phyloP scores from a whole-genome alignment of 2,329 filamentous ascomycete species.

The Eutypa lata region DNA sequence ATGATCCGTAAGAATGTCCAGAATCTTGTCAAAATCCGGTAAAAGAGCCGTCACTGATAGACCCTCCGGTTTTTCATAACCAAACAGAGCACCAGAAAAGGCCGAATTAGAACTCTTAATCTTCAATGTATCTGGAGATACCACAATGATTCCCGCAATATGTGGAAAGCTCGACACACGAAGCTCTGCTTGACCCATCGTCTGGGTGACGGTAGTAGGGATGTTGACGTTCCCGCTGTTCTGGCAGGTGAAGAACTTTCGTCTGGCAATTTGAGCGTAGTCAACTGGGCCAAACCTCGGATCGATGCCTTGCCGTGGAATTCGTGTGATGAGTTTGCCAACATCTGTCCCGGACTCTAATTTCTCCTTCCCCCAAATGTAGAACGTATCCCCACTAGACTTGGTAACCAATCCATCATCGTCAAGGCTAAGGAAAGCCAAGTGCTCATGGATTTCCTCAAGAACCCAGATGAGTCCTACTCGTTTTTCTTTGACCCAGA shows the following conservation, averaged over 20 bases:
- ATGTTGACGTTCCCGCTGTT: slow-evolving; percentile 77
- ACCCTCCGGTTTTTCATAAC: slow-evolving; percentile 79
- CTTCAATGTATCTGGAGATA: slow-evolving; percentile 72
- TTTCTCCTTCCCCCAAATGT: slow-evolving; percentile 78
- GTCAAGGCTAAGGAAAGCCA: slow-evolving; percentile 73
- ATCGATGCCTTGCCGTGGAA: slow-evolving; percentile 73
- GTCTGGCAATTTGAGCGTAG: slow-evolving; percentile 68
- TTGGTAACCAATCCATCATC: slow-evolving; percentile 71
- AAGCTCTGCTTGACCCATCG: slow-evolving; percentile 67
- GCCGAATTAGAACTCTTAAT: slow-evolving; percentile 94
- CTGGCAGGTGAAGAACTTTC: slow-evolving; percentile 80
- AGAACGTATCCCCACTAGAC: slow-evolving; percentile 70
- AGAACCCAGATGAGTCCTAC: slow-evolving; percentile 95
- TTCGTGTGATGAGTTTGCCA: slow-evolving; percentile 72
- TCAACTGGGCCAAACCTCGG: slow-evolving; percentile 71
- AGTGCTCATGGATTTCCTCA: slow-evolving; percentile 95
- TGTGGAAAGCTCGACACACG: slow-evolving; percentile 93
- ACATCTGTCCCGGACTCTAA: slow-evolving; percentile 69
- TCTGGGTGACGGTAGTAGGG: slow-evolving; percentile 75
- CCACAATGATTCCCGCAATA: slow-evolving; percentile 92
- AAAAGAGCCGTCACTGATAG: slow-evolving; percentile 76
- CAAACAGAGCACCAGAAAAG: slow-evolving; percentile 89
- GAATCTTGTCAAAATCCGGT: slow-evolving; percentile 80
- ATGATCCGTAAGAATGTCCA: slow-evolving; percentile 79
- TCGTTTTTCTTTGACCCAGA: slow-evolving; percentile 98